Evolutionary conservation across 1,284 basidiomycete species (phyloP).

Genomic region (Dichomitus squalens): DNA sequence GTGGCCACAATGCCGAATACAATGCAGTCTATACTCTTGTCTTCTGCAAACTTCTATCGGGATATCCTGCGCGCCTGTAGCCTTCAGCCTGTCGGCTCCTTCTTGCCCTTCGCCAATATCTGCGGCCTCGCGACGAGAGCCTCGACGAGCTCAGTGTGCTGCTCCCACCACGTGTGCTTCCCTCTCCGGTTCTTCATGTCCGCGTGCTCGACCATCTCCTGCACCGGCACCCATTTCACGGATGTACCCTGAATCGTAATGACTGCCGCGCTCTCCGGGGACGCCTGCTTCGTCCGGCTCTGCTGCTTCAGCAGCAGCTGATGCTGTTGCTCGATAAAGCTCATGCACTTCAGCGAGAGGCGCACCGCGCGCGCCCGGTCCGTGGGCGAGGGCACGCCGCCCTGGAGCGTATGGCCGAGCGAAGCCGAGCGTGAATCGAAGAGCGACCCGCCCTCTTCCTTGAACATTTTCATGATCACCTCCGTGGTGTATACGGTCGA

Average conservation of each 20-base stretch:
- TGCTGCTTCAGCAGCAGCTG: slow-evolving; percentile 48
- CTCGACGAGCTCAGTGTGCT: slow-evolving; percentile 72
- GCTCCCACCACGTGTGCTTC: slow-evolving; percentile 82
- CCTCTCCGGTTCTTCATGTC: slow-evolving; percentile 92
- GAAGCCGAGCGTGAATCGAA: slow-evolving; percentile 95
- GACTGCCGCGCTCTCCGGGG: slow-evolving; percentile 78
- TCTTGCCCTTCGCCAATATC: slow-evolving; percentile 37
- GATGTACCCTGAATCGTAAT: slow-evolving; percentile 88
- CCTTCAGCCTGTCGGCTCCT: neutral
- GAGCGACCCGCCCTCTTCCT: slow-evolving; percentile 88
- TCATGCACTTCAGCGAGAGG: slow-evolving; percentile 90
- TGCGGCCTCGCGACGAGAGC: slow-evolving; percentile 66
- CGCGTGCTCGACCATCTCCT: slow-evolving; percentile 83
- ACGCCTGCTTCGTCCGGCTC: slow-evolving; percentile 51
- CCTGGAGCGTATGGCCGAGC: slow-evolving; percentile 96
- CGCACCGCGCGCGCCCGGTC: slow-evolving; percentile 93
- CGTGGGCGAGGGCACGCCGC: slow-evolving; percentile 91
- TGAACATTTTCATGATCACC: slow-evolving; percentile 91
- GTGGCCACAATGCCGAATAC: neutral
- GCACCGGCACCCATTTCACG: slow-evolving; percentile 82
- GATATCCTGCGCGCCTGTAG: neutral
- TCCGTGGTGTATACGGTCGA: slow-evolving; percentile 92
- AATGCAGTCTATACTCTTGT: neutral
- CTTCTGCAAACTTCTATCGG: neutral
- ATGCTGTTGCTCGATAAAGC: slow-evolving; percentile 89